phyloP scores from a whole-genome alignment of 495 filamentous ascomycete species.

The Penicillium verhagenii region DNA sequence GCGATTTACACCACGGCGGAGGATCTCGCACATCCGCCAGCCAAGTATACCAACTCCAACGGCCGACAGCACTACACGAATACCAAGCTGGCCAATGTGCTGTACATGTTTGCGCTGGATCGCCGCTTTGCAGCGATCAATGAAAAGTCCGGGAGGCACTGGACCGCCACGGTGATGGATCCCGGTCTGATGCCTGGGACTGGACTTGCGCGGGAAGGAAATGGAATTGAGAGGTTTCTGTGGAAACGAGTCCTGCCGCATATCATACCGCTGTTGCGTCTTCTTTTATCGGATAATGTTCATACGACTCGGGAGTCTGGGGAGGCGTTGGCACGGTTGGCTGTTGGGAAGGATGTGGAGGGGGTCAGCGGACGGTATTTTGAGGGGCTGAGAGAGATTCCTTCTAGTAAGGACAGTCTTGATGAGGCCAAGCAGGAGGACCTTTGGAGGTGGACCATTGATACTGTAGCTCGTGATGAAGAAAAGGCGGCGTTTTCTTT shows the following conservation, averaged over 20 bases:
- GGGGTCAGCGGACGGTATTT: slow-evolving; percentile 39
- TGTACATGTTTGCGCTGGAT: slow-evolving; percentile 44
- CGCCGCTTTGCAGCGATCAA: slow-evolving; percentile 24
- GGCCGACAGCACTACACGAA: slow-evolving; percentile 33
- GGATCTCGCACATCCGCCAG: slow-evolving; percentile 29
- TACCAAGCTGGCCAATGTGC: slow-evolving; percentile 25
- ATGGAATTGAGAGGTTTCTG: slow-evolving; percentile 11
- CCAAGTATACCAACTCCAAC: slow-evolving; percentile 11
- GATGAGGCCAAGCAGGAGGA: slow-evolving; percentile 44
- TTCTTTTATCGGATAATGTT: slow-evolving; percentile 30
- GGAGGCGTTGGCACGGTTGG: slow-evolving; percentile 33
- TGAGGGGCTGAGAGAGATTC: slow-evolving; percentile 34
- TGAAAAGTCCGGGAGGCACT: slow-evolving; percentile 17
- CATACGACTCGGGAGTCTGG: slow-evolving; percentile 39
- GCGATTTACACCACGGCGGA: slow-evolving; percentile 30
- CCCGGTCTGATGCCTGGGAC: slow-evolving; percentile 51
- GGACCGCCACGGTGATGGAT: slow-evolving; percentile 40
- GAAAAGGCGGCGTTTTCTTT: slow-evolving; percentile 28
- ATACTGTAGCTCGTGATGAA: slow-evolving; percentile 32
- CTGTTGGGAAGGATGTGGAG: slow-evolving; percentile 22
- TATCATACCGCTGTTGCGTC: slow-evolving; percentile 32
- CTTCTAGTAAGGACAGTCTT: slow-evolving; percentile 38
- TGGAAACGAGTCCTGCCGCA: slow-evolving; percentile 37
- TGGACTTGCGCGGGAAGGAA: slow-evolving; percentile 32
- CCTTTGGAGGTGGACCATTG: slow-evolving; percentile 50